Percentiles rank a stretch among this genome's conserved stretches.
phyloP scores from a whole-genome alignment of 2,329 filamentous ascomycete species.

The Arthrobotrys conoides region DNA sequence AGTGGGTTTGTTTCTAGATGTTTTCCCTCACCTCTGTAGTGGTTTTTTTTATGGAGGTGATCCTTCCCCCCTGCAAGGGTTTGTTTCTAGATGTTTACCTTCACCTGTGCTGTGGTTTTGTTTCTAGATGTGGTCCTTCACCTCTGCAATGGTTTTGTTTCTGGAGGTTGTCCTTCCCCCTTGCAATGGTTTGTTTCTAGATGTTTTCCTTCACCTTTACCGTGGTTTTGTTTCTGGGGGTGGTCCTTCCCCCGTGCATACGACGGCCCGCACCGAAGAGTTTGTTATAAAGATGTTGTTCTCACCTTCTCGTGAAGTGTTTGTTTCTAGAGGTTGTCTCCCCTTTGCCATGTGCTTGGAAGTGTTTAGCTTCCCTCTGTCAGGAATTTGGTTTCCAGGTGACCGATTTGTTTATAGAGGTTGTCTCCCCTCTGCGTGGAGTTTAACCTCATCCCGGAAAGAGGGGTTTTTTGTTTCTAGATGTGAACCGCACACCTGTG shows the following conservation, averaged over 20 bases:
- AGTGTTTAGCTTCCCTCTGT: too few species aligned
- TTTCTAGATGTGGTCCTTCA: conserved; percentile 34
- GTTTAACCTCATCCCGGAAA: conserved; percentile 11
- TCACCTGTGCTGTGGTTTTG: conserved; percentile 31
- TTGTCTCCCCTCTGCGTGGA: conserved; percentile 28
- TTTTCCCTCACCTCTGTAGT: conserved; percentile 46
- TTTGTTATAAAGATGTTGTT: too few species aligned
- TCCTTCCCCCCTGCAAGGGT: conserved; percentile 34
- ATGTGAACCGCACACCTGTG: background rate
- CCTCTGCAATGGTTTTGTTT: conserved; percentile 34
- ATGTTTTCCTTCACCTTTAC: conserved; percentile 41
- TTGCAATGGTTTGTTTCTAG: conserved; percentile 39
- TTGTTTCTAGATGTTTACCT: conserved; percentile 39
- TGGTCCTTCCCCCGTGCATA: background rate
- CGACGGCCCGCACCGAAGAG: too few species aligned
- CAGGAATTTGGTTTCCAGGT: too few species aligned
- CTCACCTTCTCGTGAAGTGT: background rate
- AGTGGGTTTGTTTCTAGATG: conserved; percentile 47
- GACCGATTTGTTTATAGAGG: conserved; percentile 40
- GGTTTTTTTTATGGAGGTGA: conserved; percentile 43
- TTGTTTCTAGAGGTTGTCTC: conserved; percentile 11
- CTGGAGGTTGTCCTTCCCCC: conserved; percentile 27
- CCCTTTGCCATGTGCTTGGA: too few species aligned
- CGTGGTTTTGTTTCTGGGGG: background rate
- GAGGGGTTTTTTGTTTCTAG: conserved; percentile 3